Conservation (phyloP, 345 rosid species). For the Gossypium stocksii region DNA sequence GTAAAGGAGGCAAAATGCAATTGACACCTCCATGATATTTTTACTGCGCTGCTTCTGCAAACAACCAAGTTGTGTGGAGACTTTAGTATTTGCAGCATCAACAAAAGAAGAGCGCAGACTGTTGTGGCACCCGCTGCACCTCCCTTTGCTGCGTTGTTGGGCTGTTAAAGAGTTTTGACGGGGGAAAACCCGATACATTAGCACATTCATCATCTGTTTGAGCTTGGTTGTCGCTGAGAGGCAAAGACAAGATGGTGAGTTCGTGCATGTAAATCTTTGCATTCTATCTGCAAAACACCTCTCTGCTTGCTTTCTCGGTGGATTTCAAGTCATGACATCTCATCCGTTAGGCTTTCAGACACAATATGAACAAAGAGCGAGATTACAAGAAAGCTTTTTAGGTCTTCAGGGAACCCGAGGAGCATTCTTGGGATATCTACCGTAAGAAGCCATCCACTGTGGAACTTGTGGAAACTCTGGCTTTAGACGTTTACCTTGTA, state of each 20-base stretch:
- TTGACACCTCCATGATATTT: too few relatives aligned
- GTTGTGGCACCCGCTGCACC: neutral
- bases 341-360: neutral
- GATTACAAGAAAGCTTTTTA: neutral
- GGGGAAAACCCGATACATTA: neutral
- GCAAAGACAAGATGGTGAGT: neutral
- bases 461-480: conserved; percentile 57
- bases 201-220: neutral
- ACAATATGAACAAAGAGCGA: neutral
- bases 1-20: too few relatives aligned
- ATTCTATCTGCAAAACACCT: neutral
- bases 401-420: conserved; percentile 42
- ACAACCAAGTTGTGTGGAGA: too few relatives aligned
- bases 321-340: neutral
- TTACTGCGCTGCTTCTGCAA: too few relatives aligned
- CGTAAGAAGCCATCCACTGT: conserved; percentile 71
- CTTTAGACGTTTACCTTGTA: conserved; percentile 65
- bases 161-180: neutral
- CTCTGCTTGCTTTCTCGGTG: neutral
- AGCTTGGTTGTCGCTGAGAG: neutral
- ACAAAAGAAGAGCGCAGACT: neutral
- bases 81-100: neutral
- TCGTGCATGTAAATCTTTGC: too few relatives aligned
- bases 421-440: conserved; percentile 58
- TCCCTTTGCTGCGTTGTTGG: neutral